Base-by-base conservation (phyloP, 352 stramenopile species). In the Globisporangium paddicum region DNA sequence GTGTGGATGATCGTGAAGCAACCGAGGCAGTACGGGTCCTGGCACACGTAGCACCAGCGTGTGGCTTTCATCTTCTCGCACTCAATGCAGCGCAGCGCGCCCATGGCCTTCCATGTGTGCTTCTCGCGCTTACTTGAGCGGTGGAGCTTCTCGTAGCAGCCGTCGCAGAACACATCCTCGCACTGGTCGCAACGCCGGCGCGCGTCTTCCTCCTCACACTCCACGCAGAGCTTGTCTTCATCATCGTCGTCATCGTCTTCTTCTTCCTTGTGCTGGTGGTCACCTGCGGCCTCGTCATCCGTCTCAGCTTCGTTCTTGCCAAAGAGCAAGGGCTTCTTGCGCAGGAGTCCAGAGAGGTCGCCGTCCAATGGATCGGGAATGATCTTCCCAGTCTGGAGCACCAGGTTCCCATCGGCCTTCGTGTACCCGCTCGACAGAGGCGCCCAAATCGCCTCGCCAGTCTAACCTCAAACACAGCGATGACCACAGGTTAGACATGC, bases 1-100 rank as follows among this genome's bases (percentile, higher is more conserved):
- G 78, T 72, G 48, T 95, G 82, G 46, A 93, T 93, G 52, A 95
- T 91, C 34, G 70, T 84, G 60, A 87, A 95, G 49, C 82, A 92
- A 3, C 81, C 81, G 16, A 92, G 71, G 57, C 81, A 93, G 58
- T 92, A 94, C 44, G 80, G 82, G 46, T 94, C 85, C 46, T 86
- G 70, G 58, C 82, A 94, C 25, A 79, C 69, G 44, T 69, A 74
- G 54, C 82, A 93, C 78, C 76, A 95, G 28, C 82, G 68, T 13
- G 85, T 93, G 16, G 82, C 85, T 44, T 85, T 84, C 74, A 93
- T 90, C 59, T 89, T 92, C 61, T 94, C 85, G 51, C 85, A 93
- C 60, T 93, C 82, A 42, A 92, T 80, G 59, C 85, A 94, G n/a
- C 83, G 80, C 34, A 89, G 66, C 11, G 75, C 71, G 4, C 81